A percentile compares a stretch with the other conserved stretches of the same genome.
These are phyloP conservation scores for Sarocladium brachiariae DNA, from an alignment of 2,329 filamentous ascomycete species.

Conservation along the genomic window DNA sequence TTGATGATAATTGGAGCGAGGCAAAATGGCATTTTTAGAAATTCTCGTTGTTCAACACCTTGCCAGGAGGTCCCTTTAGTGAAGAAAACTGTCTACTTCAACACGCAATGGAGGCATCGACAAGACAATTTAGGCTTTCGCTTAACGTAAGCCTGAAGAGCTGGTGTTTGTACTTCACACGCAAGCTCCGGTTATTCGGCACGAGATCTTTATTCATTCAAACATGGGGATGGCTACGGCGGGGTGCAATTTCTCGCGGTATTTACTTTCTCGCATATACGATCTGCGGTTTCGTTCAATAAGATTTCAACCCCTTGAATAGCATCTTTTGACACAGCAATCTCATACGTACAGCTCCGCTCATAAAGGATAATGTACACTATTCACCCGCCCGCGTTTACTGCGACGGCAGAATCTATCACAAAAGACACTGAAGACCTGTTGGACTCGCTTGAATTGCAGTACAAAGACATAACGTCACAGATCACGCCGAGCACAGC, in stretches of 20 bases:
- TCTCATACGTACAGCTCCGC: background rate
- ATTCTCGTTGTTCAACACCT: background rate
- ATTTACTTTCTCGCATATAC: background rate
- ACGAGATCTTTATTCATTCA: background rate
- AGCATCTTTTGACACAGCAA: background rate
- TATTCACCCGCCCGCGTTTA: background rate
- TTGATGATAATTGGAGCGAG: background rate
- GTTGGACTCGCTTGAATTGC: background rate
- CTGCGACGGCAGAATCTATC: background rate
- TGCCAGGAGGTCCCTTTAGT: background rate
- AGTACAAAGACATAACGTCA: background rate
- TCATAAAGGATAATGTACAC: background rate
- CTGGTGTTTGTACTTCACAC: background rate
- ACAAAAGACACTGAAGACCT: background rate
- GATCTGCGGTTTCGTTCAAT: background rate
- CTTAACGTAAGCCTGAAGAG: background rate
- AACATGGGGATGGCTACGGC: background rate
- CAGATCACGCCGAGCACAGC: background rate
- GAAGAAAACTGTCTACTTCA: background rate
- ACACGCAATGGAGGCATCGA: background rate
- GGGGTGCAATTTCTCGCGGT: background rate
- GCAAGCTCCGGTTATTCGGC: background rate
- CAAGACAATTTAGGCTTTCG: background rate
- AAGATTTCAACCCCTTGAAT: background rate
- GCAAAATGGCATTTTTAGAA: background rate